A percentile compares a stretch with the other conserved stretches of the same genome.
phyloP scores from a whole-genome alignment of 2,329 filamentous ascomycete genomes.

The Talaromyces sp. region DNA sequence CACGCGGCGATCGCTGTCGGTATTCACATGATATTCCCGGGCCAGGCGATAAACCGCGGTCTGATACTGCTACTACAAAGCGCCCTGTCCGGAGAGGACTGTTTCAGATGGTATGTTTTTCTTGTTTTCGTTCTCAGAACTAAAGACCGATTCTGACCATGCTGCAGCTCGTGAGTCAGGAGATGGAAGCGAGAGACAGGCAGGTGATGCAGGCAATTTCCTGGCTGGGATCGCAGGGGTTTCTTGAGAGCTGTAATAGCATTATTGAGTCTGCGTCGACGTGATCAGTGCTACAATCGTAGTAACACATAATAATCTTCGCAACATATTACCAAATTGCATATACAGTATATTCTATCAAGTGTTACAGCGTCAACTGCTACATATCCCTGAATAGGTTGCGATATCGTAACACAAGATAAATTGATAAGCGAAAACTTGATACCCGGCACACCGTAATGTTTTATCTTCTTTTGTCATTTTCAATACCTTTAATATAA shows the following conservation, averaged over 20 bases:
- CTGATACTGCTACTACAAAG: conserved; percentile 4
- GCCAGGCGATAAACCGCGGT: conserved; percentile 20
- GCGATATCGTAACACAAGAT: too few relatives aligned
- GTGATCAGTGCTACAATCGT: not conserved
- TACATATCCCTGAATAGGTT: too few relatives aligned
- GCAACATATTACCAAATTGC: too few relatives aligned
- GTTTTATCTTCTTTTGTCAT: too few relatives aligned
- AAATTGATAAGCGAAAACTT: too few relatives aligned
- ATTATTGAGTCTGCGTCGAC: not conserved
- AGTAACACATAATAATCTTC: too few relatives aligned
- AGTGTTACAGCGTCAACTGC: too few relatives aligned
- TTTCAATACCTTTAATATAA: too few relatives aligned
- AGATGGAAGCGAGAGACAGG: conserved; percentile 38
- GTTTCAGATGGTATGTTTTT: conserved; percentile 34
- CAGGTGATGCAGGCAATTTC: conserved; percentile 38
- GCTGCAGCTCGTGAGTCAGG: conserved; percentile 34
- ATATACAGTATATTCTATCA: too few relatives aligned
- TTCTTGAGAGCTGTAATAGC: conserved; percentile 24
- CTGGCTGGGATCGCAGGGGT: conserved; percentile 37
- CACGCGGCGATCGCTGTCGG: conserved; percentile 36
- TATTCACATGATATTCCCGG: conserved; percentile 34
- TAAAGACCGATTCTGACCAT: not conserved
- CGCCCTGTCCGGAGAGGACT: conserved; percentile 31
- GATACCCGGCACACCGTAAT: too few relatives aligned
- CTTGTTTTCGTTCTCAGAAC: conserved; percentile 1